Evolutionary conservation across 345 rosid species (phyloP).

Genomic region (Hypericum perforatum): DNA sequence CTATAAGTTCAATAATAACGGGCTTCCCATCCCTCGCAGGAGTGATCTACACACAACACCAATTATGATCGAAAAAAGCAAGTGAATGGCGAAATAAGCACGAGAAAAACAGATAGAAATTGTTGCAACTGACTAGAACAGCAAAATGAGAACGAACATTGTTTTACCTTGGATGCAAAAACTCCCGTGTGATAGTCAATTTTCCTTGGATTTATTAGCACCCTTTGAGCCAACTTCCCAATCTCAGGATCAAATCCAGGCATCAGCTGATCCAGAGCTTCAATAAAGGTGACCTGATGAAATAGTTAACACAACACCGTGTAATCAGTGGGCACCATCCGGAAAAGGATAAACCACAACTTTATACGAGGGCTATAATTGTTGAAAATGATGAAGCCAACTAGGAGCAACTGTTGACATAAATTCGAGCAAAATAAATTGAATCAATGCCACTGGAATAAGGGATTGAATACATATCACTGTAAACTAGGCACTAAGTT

Average conservation of each 20-base stretch:
- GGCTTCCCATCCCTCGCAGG: constrained; percentile 96
- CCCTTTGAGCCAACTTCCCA: constrained; percentile 91
- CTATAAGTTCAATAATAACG: constrained; percentile 85
- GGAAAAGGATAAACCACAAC: constrained; percentile 1
- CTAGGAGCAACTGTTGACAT: too few relatives aligned
- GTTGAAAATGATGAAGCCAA: too few relatives aligned
- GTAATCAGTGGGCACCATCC: constrained; percentile 5
- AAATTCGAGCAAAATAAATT: too few relatives aligned
- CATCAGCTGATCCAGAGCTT: constrained; percentile 97
- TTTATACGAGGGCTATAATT: too few relatives aligned
- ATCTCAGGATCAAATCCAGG: constrained; percentile 99
- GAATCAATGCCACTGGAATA: too few relatives aligned
- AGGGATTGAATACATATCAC: too few relatives aligned
- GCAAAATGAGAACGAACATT: not conserved
- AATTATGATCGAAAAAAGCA: constrained; percentile 6
- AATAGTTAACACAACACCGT: constrained; percentile 2
- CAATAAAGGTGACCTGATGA: constrained; percentile 84
- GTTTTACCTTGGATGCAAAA: constrained; percentile 78
- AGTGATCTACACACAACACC: constrained; percentile 47
- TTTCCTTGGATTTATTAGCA: constrained; percentile 84
- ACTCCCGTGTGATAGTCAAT: constrained; percentile 95
- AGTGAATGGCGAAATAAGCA: not conserved
- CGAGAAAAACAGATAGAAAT: not conserved
- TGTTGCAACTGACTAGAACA: not conserved
- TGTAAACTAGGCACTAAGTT: too few relatives aligned